Evolutionary conservation across 805 yeast genomes (phyloP).

Genomic region (Candida ulmi): DNA sequence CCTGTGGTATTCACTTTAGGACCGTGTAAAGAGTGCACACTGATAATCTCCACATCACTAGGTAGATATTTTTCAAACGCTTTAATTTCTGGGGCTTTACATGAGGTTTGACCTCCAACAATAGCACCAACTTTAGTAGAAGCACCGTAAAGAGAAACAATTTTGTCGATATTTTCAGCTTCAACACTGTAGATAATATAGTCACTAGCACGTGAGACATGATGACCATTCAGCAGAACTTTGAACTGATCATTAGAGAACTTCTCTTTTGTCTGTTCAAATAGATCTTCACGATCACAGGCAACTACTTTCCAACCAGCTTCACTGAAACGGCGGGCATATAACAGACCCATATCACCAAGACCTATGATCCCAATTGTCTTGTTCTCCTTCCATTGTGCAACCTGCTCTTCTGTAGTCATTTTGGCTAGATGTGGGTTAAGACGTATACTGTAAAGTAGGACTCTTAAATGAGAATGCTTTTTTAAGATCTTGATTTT

Average conservation of each 20-base stretch:
- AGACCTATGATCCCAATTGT: slow-evolving; percentile 88
- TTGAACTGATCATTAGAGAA: slow-evolving; percentile 40
- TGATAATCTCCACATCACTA: slow-evolving; percentile 71
- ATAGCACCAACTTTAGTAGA: slow-evolving; percentile 82
- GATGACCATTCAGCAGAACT: slow-evolving; percentile 73
- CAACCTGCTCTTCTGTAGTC: background rate
- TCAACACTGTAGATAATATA: slow-evolving; percentile 88
- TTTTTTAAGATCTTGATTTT: too few species aligned
- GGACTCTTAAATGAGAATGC: too few species aligned
- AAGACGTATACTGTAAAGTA: too few species aligned
- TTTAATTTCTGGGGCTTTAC: slow-evolving; percentile 82
- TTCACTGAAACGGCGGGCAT: slow-evolving; percentile 68
- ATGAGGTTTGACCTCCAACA: slow-evolving; percentile 98
- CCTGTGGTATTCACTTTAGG: slow-evolving; percentile 86
- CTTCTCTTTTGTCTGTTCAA: slow-evolving; percentile 36
- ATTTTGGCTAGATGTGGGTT: too few species aligned
- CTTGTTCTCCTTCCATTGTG: slow-evolving; percentile 38
- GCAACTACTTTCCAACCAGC: slow-evolving; percentile 91
- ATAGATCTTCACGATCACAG: slow-evolving; percentile 74
- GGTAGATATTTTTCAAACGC: slow-evolving; percentile 82
- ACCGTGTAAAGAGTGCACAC: slow-evolving; percentile 92
- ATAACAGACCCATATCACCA: slow-evolving; percentile 94
- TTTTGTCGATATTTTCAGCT: slow-evolving; percentile 73
- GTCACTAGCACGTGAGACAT: slow-evolving; percentile 76
- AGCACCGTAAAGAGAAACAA: slow-evolving; percentile 76